These are phyloP conservation scores for Leishmania turanica DNA, from an alignment of 208 protist genomes.

Conservation along the genomic window DNA sequence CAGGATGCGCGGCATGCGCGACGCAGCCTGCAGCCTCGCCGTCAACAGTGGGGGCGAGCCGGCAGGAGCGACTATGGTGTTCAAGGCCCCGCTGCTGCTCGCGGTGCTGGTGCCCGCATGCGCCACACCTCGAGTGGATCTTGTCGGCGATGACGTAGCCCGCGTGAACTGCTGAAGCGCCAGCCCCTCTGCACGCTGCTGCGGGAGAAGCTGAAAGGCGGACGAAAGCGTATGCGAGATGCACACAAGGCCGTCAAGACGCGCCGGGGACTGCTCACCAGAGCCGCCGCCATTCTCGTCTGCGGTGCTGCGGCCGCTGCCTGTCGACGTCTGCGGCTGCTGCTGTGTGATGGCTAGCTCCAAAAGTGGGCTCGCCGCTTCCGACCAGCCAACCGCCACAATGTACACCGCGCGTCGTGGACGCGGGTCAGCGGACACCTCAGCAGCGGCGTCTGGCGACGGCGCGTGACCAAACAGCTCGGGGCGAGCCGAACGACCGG, in stretches of 20 bases:
- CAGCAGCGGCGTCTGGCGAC: background rate
- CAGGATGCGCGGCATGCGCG: slow-evolving; percentile 31
- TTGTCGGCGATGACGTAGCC: background rate
- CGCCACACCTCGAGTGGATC: background rate
- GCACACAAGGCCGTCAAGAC: slow-evolving; percentile 44
- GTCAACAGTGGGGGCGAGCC: background rate
- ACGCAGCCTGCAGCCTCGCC: slow-evolving; percentile 2
- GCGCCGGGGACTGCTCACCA: slow-evolving; percentile 11
- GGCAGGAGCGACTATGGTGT: background rate
- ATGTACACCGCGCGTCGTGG: slow-evolving; percentile 18
- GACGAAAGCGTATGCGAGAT: slow-evolving; percentile 47
- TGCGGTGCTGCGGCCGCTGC: background rate
- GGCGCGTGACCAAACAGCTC: background rate
- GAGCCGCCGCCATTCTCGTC: background rate
- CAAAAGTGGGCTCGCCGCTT: slow-evolving; percentile 41
- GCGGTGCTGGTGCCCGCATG: background rate
- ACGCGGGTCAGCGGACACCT: background rate
- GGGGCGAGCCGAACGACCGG: background rate
- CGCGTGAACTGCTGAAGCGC: background rate
- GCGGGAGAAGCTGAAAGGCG: slow-evolving; percentile 32
- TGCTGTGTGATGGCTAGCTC: slow-evolving; percentile 41
- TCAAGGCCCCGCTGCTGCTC: background rate
- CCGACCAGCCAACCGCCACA: slow-evolving; percentile 47
- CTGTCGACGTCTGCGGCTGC: slow-evolving; percentile 7
- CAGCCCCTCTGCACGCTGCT: slow-evolving; percentile 6